phyloP scores from a whole-genome alignment of 805 yeast species.

The Jamesozyma lodderae region DNA sequence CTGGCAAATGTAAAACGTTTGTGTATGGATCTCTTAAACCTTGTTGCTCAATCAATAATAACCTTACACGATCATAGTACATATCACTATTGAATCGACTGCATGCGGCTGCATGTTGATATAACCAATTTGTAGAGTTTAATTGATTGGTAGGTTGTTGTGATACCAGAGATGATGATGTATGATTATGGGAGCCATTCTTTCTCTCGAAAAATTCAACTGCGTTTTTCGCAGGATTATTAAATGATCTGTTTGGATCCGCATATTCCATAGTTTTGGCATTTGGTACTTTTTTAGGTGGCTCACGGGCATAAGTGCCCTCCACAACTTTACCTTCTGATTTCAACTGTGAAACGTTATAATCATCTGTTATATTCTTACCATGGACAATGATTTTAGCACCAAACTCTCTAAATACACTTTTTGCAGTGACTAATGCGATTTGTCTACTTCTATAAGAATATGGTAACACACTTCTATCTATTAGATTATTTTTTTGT shows the following conservation, averaged over 20 bases:
- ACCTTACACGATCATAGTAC: conserved; percentile 45
- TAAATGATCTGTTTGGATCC: neutral
- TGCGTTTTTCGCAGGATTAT: conserved; percentile 30
- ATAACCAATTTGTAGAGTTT: conserved; percentile 73
- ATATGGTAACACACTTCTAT: conserved; percentile 72
- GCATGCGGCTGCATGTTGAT: conserved; percentile 73
- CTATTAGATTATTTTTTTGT: conserved; percentile 76
- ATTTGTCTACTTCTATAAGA: conserved; percentile 87
- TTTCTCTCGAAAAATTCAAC: conserved; percentile 34
- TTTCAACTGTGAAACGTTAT: conserved; percentile 53
- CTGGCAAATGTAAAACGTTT: conserved; percentile 70
- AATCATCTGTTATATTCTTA: conserved; percentile 74
- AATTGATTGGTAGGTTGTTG: conserved; percentile 30
- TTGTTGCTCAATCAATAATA: conserved; percentile 35
- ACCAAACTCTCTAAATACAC: conserved; percentile 87
- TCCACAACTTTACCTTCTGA: conserved; percentile 52
- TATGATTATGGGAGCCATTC: conserved; percentile 4
- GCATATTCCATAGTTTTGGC: conserved; percentile 1
- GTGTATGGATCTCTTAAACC: conserved; percentile 78
- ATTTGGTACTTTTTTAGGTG: neutral
- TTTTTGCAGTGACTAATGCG: conserved; percentile 82
- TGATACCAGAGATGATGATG: neutral
- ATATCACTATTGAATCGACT: conserved; percentile 60
- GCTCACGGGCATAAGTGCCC: conserved; percentile 38
- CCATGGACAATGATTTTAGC: conserved; percentile 77